Conservation (phyloP, 257 asterid genomes). For the Schizonepeta tenuifolia region DNA sequence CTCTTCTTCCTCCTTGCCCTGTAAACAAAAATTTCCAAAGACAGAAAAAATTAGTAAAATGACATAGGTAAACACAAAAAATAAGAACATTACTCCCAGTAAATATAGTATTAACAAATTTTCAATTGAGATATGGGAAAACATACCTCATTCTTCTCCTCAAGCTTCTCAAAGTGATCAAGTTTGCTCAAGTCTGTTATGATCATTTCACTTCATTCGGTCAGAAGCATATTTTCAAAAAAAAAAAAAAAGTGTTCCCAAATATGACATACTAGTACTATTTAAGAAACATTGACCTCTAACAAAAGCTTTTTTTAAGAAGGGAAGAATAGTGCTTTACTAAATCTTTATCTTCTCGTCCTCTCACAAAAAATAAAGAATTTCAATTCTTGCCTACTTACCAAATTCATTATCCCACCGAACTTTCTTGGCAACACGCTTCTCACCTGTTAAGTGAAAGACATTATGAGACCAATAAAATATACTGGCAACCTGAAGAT, state of each 20-base stretch:
- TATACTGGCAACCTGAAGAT: slow-evolving; percentile 8
- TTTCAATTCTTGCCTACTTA: slow-evolving; percentile 27
- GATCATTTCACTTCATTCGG: slow-evolving; percentile 19
- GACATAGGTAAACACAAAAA: neutral
- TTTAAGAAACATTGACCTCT: neutral
- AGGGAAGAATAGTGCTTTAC: neutral
- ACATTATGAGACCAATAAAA: slow-evolving; percentile 15
- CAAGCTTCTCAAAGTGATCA: slow-evolving; percentile 62
- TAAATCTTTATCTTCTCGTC: neutral
- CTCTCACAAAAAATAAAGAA: neutral
- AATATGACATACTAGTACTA: neutral
- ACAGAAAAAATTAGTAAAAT: neutral
- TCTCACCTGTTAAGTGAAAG: slow-evolving; percentile 44
- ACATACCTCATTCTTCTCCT: slow-evolving; percentile 47
- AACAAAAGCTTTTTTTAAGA: too few species aligned
- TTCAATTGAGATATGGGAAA: slow-evolving; percentile 1
- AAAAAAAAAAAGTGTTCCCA: too few species aligned
- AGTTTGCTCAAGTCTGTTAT: slow-evolving; percentile 48
- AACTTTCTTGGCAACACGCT: slow-evolving; percentile 30
- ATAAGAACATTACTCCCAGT: neutral
- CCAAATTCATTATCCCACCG: slow-evolving; percentile 35
- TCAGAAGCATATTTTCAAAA: neutral
- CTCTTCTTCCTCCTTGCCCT: slow-evolving; percentile 58
- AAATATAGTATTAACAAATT: neutral
- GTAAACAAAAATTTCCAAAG: slow-evolving; percentile 19